Conservation (phyloP, 1,284 basidiomycete genomes). For the Farysia itapuensis region DNA sequence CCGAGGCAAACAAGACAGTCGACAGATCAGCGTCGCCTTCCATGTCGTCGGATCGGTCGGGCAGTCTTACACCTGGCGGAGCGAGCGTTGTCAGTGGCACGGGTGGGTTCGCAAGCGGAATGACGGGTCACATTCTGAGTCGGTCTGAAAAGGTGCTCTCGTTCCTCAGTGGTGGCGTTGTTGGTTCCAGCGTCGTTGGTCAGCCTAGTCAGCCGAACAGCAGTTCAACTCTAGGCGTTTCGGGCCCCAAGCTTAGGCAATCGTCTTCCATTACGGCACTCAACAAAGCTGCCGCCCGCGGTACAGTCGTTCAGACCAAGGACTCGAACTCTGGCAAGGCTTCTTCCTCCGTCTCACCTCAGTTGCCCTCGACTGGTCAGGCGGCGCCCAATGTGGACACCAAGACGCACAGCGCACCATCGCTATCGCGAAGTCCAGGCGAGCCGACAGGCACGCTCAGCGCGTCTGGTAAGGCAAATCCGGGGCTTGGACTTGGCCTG, state of each 20-base stretch:
- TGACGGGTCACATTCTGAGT: slow-evolving; percentile 22
- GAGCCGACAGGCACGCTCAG: too few species aligned
- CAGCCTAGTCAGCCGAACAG: too few species aligned
- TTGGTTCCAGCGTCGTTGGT: slow-evolving; percentile 12
- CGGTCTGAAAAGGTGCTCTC: slow-evolving; percentile 32
- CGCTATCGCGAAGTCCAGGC: too few species aligned
- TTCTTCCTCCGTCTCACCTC: not conserved
- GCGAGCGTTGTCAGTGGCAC: slow-evolving; percentile 12
- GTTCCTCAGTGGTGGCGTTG: slow-evolving; percentile 27
- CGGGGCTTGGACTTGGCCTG: too few species aligned
- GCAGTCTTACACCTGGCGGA: slow-evolving; percentile 20
- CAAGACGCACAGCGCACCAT: too few species aligned
- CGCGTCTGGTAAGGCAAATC: too few species aligned
- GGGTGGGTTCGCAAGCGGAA: slow-evolving; percentile 7
- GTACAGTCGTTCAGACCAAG: not conserved
- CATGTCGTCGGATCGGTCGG: slow-evolving; percentile 17
- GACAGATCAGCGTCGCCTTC: slow-evolving; percentile 23
- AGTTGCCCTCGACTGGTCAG: too few species aligned
- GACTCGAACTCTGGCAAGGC: not conserved
- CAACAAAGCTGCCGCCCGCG: slow-evolving; percentile 29
- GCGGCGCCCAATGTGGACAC: too few species aligned
- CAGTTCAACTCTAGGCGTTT: slow-evolving; percentile 1
- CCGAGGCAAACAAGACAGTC: not conserved
- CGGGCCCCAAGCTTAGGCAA: slow-evolving; percentile 9
- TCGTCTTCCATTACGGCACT: slow-evolving; percentile 27